Evolutionary conservation across 306 rosid species (phyloP), one percentile per base, ranked within the genome.

Genomic region (Ziziphus jujuba): DNA sequence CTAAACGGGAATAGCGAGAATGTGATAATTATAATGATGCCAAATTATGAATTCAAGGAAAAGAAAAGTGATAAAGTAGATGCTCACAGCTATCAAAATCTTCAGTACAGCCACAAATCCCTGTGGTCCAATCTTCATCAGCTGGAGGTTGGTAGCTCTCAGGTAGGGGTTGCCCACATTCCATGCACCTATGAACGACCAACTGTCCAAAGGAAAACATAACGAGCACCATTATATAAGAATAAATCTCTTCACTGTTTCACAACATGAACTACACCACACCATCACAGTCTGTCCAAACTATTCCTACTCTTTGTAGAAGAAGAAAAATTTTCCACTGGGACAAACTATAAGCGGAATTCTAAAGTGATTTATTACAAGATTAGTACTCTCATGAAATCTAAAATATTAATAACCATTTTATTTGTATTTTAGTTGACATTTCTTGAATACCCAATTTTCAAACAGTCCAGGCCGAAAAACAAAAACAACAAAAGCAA

Each of bases 131-230:
- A 59, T 85, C 79, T 66, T 87, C 90, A 72, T 85, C 95, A 43
- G 88, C 77, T 45, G 95, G 90, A 52, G 90, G 90, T 50, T 85
- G 70, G 71, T 85, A 87, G 79, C 88, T 87, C 76, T 87, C 95
- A 5, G 95, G 90, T 9, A 87, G 72, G 16, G 82, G 75, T 59
- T 87, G 95, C 31, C 90, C 90, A 66, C 95, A 87, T 72, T 87
- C 90, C 35, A 53, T 0, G 59, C 95, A 87, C 66, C 70, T 85
- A 56, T 57, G 85, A 81, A 82, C 85, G 51, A 16, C 54, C 67
- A 87, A 79, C 95, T 85, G 90, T 74, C 49, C 33, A 56, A 51
- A 13, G 45, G 28, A 16, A 56, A 16, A 56, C 11, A 19, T 19
- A 50, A 38, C 16, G 19, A 62, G 54, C 50, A 58, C n/a, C 53